Base-by-base conservation (phyloP, 768 basidiomycete species). In the Rhizopogon rudus region DNA sequence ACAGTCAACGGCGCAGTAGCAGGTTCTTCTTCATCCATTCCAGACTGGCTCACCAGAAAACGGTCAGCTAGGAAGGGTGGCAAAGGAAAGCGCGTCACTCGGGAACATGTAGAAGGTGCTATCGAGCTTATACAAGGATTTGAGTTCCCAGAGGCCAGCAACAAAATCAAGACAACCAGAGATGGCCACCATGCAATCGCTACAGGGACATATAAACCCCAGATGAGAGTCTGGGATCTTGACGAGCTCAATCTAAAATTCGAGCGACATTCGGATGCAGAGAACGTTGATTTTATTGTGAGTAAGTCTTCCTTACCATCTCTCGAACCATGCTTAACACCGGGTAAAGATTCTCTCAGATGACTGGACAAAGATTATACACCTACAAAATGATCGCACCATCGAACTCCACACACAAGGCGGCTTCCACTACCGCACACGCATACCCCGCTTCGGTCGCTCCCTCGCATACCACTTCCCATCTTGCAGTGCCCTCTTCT, bases 341-440 rank as follows among this genome's bases (percentile, higher is more conserved):
- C 28, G 13, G 44, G 40, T 57, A 6, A 71, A 97, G 94, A 87
- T 93, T 62, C 78, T 98, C 7, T 98, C 95, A 1, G 91, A 95
- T 65, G 96, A 98, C 76, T 98, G 96, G 96, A 98, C 96, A 6
- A 98, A 98, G 69, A 87, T 91, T n/a, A 79, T 98, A 58, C 94
- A 97, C 68, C 81, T 99, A 2, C 97, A 98, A 79, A 87, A 88
- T 49, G 94, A 98, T 75, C 86, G 97, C n/a, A 91, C 91, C 5
- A 70, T 99, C 53, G 92, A 94, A 64, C 77, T 99, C 5, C 97
- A 99, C 67, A 96, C 92, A 0, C 97, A 98, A 68, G 83, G 90
- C 44, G 93, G 93, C 0, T 82, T 94, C 57, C 91, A 98, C 70
- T 92, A 97, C 67, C 85, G 88, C 40, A 92, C 94, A 6, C 83